Percentiles rank a stretch among this genome's conserved stretches.
Evolutionary conservation across 352 stramenopile species (phyloP).

Genomic region (Phytopythium boreale): DNA sequence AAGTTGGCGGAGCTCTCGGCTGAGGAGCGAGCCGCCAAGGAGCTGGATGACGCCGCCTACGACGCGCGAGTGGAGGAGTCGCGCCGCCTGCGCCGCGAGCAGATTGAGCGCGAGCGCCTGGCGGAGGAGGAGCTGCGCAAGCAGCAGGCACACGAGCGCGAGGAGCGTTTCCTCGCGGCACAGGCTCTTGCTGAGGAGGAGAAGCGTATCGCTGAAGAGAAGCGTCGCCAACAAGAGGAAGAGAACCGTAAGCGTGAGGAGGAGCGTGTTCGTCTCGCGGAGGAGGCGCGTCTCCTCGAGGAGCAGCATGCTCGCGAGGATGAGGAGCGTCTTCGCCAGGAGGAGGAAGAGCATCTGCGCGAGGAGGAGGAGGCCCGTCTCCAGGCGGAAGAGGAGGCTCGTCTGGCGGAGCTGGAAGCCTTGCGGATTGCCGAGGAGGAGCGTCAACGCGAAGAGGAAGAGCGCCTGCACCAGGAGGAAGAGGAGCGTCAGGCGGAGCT

Average conservation of each 20-base stretch:
- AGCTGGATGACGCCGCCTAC: conserved; percentile 57
- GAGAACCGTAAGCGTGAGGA: conserved; percentile 27
- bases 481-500: conserved; percentile 25
- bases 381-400: conserved; percentile 6
- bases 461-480: conserved; percentile 17
- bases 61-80: conserved; percentile 80
- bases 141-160: conserved; percentile 44
- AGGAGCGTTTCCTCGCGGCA: conserved; percentile 32
- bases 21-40: conserved; percentile 52
- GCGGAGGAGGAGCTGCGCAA: conserved; percentile 54
- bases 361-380: conserved; percentile 9
- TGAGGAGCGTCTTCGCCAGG: conserved; percentile 8
- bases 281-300: conserved; percentile 17
- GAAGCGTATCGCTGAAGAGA: conserved; percentile 29
- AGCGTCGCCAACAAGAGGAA: conserved; percentile 18
- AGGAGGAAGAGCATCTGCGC: conserved; percentile 8
- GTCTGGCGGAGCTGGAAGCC: conserved; percentile 6
- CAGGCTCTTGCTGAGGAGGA: conserved; percentile 30
- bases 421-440: conserved; percentile 11
- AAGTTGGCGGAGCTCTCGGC: conserved; percentile 56
- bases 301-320: conserved; percentile 17
- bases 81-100: conserved; percentile 66
- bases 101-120: conserved; percentile 61
- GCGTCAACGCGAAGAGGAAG: conserved; percentile 14
- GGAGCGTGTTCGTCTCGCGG: conserved; percentile 26